phyloP scores from a whole-genome alignment of 2,329 filamentous ascomycete species.

The Whalleya microplaca region DNA sequence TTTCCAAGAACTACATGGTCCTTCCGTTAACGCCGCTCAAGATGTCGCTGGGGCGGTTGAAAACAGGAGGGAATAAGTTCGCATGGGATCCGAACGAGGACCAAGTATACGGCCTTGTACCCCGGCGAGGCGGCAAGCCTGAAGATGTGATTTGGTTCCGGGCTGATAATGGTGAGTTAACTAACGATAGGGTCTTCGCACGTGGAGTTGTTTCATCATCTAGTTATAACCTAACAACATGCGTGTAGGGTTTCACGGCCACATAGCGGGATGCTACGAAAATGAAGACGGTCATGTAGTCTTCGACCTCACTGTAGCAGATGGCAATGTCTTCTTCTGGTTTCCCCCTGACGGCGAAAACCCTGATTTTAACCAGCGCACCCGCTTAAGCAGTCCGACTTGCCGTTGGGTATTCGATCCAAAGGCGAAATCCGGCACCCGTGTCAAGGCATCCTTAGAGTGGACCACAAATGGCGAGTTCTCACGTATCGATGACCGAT shows the following conservation, averaged over 20 bases:
- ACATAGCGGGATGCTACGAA: conserved; percentile 53
- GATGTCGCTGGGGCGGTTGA: conserved; percentile 47
- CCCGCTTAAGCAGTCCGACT: conserved; percentile 45
- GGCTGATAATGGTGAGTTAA: conserved; percentile 51
- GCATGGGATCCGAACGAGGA: conserved; percentile 58
- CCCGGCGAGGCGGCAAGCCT: conserved; percentile 51
- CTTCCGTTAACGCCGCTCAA: conserved; percentile 53
- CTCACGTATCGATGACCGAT: conserved; percentile 53
- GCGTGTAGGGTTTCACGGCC: conserved; percentile 47
- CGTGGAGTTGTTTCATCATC: not conserved
- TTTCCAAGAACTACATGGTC: conserved; percentile 52
- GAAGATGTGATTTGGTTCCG: conserved; percentile 58
- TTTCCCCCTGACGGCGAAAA: conserved; percentile 43
- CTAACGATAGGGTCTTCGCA: not conserved
- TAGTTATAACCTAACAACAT: not conserved
- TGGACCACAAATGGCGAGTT: conserved; percentile 54
- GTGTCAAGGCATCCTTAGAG: conserved; percentile 40
- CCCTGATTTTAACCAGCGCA: conserved; percentile 31
- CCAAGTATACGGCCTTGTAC: conserved; percentile 59
- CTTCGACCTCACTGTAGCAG: conserved; percentile 47
- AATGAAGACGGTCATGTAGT: conserved; percentile 49
- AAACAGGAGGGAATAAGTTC: conserved; percentile 53
- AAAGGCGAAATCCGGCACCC: conserved; percentile 39
- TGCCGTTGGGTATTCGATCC: conserved; percentile 47
- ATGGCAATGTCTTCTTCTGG: conserved; percentile 52